These are phyloP conservation scores for Trifolium fragiferum DNA, from an alignment of 306 rosid genomes.

Conservation along the genomic window DNA sequence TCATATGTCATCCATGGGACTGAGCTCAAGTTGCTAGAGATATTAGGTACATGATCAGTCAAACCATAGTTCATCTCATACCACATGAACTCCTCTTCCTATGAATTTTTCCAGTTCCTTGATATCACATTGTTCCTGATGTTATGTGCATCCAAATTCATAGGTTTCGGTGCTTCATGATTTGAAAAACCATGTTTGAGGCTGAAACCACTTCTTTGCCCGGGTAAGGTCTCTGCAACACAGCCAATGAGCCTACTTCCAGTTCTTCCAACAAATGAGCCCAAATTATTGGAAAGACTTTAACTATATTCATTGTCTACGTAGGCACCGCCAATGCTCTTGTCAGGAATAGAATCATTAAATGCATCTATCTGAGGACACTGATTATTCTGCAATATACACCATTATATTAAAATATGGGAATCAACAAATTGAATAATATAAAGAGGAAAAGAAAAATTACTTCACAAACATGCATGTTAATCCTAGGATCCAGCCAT, in stretches of 20 bases:
- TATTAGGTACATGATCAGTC: conserved; percentile 54
- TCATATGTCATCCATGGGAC: conserved; percentile 69
- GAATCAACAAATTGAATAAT: no score
- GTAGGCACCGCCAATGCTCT: no score
- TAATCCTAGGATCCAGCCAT: no score
- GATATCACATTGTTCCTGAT: conserved; percentile 54
- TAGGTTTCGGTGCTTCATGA: conserved; percentile 66
- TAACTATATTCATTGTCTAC: no score
- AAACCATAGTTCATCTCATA: conserved; percentile 72
- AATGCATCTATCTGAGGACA: no score
- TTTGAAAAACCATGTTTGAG: conserved; percentile 59
- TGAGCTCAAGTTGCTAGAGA: conserved; percentile 54
- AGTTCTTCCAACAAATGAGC: conserved; percentile 54
- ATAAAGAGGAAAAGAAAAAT: no score
- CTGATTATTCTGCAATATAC: no score
- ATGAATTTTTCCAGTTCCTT: conserved; percentile 93
- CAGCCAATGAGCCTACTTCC: conserved; percentile 56
- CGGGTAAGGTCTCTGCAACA: conserved; percentile 60
- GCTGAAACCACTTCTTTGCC: conserved; percentile 74
- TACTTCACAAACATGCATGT: no score
- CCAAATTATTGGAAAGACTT: conserved; percentile 63
- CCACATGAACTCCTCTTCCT: conserved; percentile 97
- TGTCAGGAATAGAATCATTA: no score
- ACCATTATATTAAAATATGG: no score
- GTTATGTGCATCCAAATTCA: conserved; percentile 53